Evolutionary conservation across 2,329 filamentous ascomycete species (phyloP).

Genomic region (Monosporascus sp.): DNA sequence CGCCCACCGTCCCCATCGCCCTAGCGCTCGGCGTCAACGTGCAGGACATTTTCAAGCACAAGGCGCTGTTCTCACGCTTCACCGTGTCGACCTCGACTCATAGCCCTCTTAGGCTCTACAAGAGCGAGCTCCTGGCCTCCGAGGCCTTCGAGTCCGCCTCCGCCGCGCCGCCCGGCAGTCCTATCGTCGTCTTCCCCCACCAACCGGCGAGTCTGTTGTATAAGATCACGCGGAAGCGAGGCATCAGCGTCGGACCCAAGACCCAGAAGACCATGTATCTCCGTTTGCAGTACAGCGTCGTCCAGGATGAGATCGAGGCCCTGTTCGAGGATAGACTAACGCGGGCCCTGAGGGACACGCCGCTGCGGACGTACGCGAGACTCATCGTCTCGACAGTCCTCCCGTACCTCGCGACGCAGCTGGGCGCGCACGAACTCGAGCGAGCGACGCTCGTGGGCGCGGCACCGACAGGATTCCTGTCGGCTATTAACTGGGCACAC

Average conservation of each 20-base stretch:
- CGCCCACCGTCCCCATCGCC: slow-evolving; percentile 61
- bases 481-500: slow-evolving; percentile 40
- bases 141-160: slow-evolving; percentile 62
- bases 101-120: slow-evolving; percentile 68
- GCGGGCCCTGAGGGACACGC: slow-evolving; percentile 32
- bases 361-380: slow-evolving; percentile 40
- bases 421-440: slow-evolving; percentile 51
- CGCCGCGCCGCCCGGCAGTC: slow-evolving; percentile 44
- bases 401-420: slow-evolving; percentile 34
- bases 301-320: slow-evolving; percentile 66
- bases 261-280: slow-evolving; percentile 54
- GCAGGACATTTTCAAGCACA: slow-evolving; percentile 87
- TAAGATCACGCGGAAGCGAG: slow-evolving; percentile 58
- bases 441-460: slow-evolving; percentile 48
- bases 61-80: slow-evolving; percentile 79
- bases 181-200: slow-evolving; percentile 66
- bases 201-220: slow-evolving; percentile 80
- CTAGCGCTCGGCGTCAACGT: slow-evolving; percentile 92
- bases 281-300: slow-evolving; percentile 66
- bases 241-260: slow-evolving; percentile 21
- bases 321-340: slow-evolving; percentile 40
- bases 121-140: slow-evolving; percentile 65
- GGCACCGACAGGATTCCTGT: slow-evolving; percentile 43
- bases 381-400: slow-evolving; percentile 40
- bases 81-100: slow-evolving; percentile 76